Evolutionary conservation across 495 filamentous ascomycete species (phyloP).

Genomic region (Neurospora sp.): DNA sequence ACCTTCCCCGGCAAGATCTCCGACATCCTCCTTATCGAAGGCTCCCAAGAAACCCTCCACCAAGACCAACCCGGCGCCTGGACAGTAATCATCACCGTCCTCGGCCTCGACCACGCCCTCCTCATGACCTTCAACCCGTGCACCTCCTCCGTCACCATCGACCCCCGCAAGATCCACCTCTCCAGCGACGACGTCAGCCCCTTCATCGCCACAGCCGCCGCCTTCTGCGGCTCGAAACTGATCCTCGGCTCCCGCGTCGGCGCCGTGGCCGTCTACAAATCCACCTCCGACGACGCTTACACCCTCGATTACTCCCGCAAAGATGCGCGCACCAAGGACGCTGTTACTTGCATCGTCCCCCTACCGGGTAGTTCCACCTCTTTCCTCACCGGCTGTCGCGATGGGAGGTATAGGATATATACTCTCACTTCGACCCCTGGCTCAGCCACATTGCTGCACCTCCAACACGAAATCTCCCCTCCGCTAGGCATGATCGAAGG

Average conservation of each 20-base stretch:
- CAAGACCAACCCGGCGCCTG: neutral
- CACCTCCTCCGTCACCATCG: neutral
- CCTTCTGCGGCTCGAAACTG: slow-evolving; percentile 34
- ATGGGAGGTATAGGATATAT: slow-evolving; percentile 61
- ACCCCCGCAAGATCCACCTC: slow-evolving; percentile 9
- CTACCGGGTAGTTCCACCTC: slow-evolving; percentile 22
- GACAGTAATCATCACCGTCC: slow-evolving; percentile 12
- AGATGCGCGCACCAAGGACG: slow-evolving; percentile 49
- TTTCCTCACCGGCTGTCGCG: slow-evolving; percentile 60
- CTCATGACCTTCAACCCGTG: slow-evolving; percentile 9
- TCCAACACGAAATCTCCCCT: slow-evolving; percentile 37
- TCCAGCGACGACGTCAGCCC: neutral
- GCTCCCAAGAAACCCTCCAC: neutral
- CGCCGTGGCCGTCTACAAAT: slow-evolving; percentile 15
- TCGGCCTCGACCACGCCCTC: slow-evolving; percentile 12
- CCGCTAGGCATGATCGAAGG: slow-evolving; percentile 62
- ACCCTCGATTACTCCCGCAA: slow-evolving; percentile 8
- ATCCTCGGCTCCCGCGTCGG: slow-evolving; percentile 54
- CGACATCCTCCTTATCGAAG: slow-evolving; percentile 27
- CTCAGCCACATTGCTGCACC: slow-evolving; percentile 8
- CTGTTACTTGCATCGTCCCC: slow-evolving; percentile 54
- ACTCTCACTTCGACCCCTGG: slow-evolving; percentile 11
- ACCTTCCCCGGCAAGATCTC: slow-evolving; percentile 41
- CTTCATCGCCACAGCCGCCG: slow-evolving; percentile 20
- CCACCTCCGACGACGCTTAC: slow-evolving; percentile 1